Evolutionary conservation across 768 basidiomycete genomes (phyloP).

Genomic region (Amanita rimosa): DNA sequence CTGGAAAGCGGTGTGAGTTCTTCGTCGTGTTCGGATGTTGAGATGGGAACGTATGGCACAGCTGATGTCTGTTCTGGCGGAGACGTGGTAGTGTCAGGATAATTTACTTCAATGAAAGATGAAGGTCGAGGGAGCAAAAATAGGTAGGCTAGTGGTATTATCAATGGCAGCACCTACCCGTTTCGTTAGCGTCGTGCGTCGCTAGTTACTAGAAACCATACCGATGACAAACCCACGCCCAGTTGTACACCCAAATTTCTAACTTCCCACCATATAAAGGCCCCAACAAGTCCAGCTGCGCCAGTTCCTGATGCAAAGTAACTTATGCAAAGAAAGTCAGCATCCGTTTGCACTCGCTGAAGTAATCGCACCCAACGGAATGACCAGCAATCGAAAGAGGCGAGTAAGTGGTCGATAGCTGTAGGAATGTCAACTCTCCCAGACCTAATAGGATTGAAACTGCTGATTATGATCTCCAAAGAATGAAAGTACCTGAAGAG

Average conservation of each 20-base stretch:
- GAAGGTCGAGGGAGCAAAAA: slow-evolving; percentile 60
- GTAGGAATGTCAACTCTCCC: slow-evolving; percentile 90
- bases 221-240: slow-evolving; percentile 79
- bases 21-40: slow-evolving; percentile 30
- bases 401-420: slow-evolving; percentile 76
- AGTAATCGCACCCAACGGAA: slow-evolving; percentile 60
- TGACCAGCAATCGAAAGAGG: slow-evolving; percentile 62
- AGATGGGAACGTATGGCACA: slow-evolving; percentile 34
- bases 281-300: slow-evolving; percentile 86
- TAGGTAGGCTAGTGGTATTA: slow-evolving; percentile 69
- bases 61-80: slow-evolving; percentile 18
- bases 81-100: slow-evolving; percentile 25
- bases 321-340: slow-evolving; percentile 19
- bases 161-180: slow-evolving; percentile 65
- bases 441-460: slow-evolving; percentile 40
- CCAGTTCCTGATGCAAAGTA: slow-evolving; percentile 95
- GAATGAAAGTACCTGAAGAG: slow-evolving; percentile 50
- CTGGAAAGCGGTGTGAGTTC: slow-evolving; percentile 22
- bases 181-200: slow-evolving; percentile 2
- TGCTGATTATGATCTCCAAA: background rate
- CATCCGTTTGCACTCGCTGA: background rate
- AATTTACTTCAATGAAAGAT: slow-evolving; percentile 30
- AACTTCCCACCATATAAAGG: slow-evolving; percentile 92
- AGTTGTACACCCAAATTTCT: slow-evolving; percentile 71
- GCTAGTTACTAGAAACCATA: slow-evolving; percentile 22